A percentile compares a stretch with the other conserved stretches of the same genome.
Conservation (phyloP, 2,329 filamentous ascomycete genomes). For the Fusarium sp. region DNA sequence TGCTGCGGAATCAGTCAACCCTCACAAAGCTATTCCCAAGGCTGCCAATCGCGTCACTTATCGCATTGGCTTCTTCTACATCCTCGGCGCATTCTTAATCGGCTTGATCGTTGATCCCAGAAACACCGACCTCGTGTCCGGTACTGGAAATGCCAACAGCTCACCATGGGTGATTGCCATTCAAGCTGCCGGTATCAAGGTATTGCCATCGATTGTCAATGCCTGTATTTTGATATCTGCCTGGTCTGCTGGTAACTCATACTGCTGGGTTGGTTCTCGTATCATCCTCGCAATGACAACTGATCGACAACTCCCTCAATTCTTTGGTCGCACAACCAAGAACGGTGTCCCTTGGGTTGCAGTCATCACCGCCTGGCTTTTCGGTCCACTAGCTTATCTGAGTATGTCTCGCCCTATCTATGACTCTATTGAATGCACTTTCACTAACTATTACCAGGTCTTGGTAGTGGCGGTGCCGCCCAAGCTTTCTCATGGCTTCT, state of each 20-base stretch:
- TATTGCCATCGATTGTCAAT: conserved; percentile 77
- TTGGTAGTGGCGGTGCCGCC: conserved; percentile 64
- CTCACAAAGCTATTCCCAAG: conserved; percentile 74
- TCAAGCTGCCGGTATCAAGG: conserved; percentile 73
- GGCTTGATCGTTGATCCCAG: conserved; percentile 75
- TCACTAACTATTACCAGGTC: conserved; percentile 18
- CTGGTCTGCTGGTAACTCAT: conserved; percentile 73
- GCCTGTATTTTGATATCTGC: conserved; percentile 77
- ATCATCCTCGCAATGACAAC: conserved; percentile 79
- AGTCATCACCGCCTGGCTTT: conserved; percentile 68
- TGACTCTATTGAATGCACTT: fast-evolving
- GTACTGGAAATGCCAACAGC: conserved; percentile 61
- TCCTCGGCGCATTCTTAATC: conserved; percentile 70
- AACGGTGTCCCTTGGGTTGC: conserved; percentile 73
- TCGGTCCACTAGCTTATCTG: conserved; percentile 79
- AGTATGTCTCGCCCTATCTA: conserved; percentile 63
- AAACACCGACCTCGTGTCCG: conserved; percentile 68
- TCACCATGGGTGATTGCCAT: conserved; percentile 81
- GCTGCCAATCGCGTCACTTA: conserved; percentile 71
- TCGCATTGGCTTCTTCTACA: conserved; percentile 73
- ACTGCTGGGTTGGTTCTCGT: conserved; percentile 70
- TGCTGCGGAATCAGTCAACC: conserved; percentile 74
- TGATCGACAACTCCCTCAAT: conserved; percentile 74
- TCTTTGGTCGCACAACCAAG: conserved; percentile 73
- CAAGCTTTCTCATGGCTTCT: conserved; percentile 80